These are phyloP conservation scores for Leavenworthia alabamica DNA, from an alignment of 345 rosid genomes.

Conservation along the genomic window DNA sequence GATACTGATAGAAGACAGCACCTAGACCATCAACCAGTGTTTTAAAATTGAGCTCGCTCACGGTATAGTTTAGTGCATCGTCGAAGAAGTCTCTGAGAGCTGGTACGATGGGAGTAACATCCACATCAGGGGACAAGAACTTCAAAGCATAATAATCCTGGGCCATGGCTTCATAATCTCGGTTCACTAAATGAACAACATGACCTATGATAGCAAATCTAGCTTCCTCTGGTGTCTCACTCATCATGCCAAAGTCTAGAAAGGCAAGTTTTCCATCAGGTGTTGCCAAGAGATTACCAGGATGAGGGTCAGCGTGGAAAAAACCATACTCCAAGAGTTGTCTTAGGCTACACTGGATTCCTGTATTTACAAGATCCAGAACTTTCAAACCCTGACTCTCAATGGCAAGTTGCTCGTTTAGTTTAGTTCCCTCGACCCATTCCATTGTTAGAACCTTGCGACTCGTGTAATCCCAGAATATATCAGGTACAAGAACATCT, in stretches of 20 bases:
- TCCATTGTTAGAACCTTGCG: conserved; percentile 92
- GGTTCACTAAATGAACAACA: conserved; percentile 87
- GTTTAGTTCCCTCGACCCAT: conserved; percentile 91
- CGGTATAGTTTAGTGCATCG: conserved; percentile 85
- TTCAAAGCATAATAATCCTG: conserved; percentile 82
- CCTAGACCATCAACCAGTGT: conserved; percentile 91
- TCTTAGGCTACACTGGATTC: conserved; percentile 92
- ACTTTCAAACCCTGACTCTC: conserved; percentile 94
- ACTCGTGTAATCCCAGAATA: conserved; percentile 92
- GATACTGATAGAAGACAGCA: conserved; percentile 81
- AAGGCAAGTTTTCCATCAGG: conserved; percentile 98
- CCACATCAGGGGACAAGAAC: conserved; percentile 81
- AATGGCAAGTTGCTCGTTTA: conserved; percentile 80
- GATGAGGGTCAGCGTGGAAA: conserved; percentile 99
- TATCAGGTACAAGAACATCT: conserved; percentile 93
- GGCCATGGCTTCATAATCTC: conserved; percentile 99
- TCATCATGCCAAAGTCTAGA: conserved; percentile 99
- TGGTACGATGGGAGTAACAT: conserved; percentile 87
- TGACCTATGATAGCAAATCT: conserved; percentile 92
- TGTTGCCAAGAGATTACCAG: conserved; percentile 95
- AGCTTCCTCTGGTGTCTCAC: conserved; percentile 98
- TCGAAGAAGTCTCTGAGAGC: conserved; percentile 84
- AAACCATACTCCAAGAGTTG: conserved; percentile 94
- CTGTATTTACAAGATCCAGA: conserved; percentile 85
- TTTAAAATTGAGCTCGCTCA: conserved; percentile 90